Conservation (phyloP, 768 basidiomycete species). For the Suillus placidus region DNA sequence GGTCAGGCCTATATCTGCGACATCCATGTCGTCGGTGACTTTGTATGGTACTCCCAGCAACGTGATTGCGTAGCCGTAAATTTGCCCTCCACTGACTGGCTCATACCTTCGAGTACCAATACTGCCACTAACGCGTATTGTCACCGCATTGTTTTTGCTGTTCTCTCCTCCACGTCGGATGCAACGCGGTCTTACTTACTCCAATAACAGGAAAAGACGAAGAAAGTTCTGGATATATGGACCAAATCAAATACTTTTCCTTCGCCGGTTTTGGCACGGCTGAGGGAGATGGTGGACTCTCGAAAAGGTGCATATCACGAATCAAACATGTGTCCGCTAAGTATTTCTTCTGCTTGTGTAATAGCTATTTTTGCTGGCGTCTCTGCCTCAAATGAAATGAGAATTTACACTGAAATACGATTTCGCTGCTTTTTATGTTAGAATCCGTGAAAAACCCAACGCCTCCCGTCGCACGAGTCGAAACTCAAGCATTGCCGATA, state of each 20-base stretch:
- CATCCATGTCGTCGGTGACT: constrained; percentile 8
- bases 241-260: constrained; percentile 90
- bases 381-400: constrained; percentile 52
- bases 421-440: constrained; percentile 62
- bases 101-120: constrained; percentile 13
- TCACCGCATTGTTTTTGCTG: constrained; percentile 26
- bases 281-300: constrained; percentile 67
- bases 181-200: constrained; percentile 47
- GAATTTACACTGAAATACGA: constrained; percentile 64
- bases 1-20: constrained; percentile 2
- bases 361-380: constrained; percentile 55
- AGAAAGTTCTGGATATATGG: constrained; percentile 99
- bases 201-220: constrained; percentile 84
- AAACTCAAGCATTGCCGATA: constrained; percentile 33
- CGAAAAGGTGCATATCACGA: constrained; percentile 89
- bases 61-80: constrained; percentile 14
- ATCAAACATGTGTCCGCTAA: constrained; percentile 72
- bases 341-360: constrained; percentile 71
- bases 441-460: constrained; percentile 47
- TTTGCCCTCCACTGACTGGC: constrained; percentile 7
- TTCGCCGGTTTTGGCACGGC: constrained; percentile 66
- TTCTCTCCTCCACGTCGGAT: constrained; percentile 30
- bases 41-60: constrained; percentile 11
- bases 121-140: constrained; percentile 26
- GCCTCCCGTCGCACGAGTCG: constrained; percentile 40